These are phyloP conservation scores for Pseudogymnoascus sp. DNA, from an alignment of 2,329 filamentous ascomycete genomes.

Conservation along the genomic window DNA sequence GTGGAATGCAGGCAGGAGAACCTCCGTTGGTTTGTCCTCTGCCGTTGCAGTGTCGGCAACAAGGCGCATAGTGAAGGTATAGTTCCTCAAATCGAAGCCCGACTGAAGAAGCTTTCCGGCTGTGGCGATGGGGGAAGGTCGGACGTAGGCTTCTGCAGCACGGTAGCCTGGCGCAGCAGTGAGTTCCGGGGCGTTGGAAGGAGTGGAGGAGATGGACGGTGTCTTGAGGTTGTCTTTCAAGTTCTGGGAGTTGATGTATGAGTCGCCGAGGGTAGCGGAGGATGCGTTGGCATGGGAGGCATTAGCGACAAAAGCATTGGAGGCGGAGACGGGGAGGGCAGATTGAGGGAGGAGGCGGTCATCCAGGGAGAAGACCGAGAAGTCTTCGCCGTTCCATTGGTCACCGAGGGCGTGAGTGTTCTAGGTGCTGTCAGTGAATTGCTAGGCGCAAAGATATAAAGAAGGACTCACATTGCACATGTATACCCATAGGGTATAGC, in stretches of 20 bases:
- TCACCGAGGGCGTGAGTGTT: slow-evolving; percentile 88
- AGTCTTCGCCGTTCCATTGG: slow-evolving; percentile 94
- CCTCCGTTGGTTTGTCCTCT: slow-evolving; percentile 63
- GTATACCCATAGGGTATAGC: slow-evolving; percentile 87
- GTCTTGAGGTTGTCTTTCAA: slow-evolving; percentile 64
- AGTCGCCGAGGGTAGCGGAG: slow-evolving; percentile 32
- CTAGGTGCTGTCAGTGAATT: slow-evolving; percentile 31
- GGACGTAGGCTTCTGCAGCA: slow-evolving; percentile 86
- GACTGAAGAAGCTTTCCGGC: slow-evolving; percentile 63
- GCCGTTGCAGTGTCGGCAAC: slow-evolving; percentile 49
- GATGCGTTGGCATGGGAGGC: slow-evolving; percentile 28
- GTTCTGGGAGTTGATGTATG: slow-evolving; percentile 60
- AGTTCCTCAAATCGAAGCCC: slow-evolving; percentile 74
- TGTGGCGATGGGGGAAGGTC: slow-evolving; percentile 70
- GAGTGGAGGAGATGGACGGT: slow-evolving; percentile 54
- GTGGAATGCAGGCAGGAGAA: slow-evolving; percentile 87
- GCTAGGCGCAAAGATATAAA: not conserved
- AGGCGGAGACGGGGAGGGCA: slow-evolving; percentile 36
- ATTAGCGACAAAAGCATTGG: slow-evolving; percentile 38
- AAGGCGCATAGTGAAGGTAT: slow-evolving; percentile 67
- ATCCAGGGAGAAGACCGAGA: slow-evolving; percentile 82
- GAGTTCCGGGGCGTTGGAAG: slow-evolving; percentile 46
- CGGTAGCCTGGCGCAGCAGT: slow-evolving; percentile 66
- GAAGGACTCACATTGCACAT: slow-evolving; percentile 50
- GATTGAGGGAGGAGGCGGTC: slow-evolving; percentile 57